A percentile compares a stretch with the other conserved stretches of the same genome.
These are phyloP conservation scores for Hypoxylon sp. DNA, from an alignment of 2,329 filamentous ascomycete genomes.

Conservation along the genomic window DNA sequence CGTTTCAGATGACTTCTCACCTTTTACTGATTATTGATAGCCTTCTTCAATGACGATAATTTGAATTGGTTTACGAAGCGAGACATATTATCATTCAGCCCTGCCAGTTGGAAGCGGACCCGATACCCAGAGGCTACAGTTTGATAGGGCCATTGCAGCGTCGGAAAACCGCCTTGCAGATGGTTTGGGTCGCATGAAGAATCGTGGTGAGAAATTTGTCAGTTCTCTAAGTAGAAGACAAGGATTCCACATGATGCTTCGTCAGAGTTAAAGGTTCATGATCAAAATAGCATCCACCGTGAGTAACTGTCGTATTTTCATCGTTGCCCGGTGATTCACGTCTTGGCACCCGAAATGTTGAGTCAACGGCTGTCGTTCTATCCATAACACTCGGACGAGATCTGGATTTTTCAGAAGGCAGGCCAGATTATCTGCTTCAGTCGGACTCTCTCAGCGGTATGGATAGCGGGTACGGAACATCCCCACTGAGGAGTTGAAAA, in stretches of 20 bases:
- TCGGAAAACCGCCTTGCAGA: slow-evolving; percentile 5
- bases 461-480: slow-evolving; percentile 28
- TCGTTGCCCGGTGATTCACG: slow-evolving; percentile 11
- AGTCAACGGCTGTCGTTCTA: slow-evolving; percentile 5
- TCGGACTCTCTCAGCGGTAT: slow-evolving; percentile 14
- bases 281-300: slow-evolving; percentile 2
- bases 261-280: slow-evolving; percentile 6
- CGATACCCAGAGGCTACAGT: slow-evolving; percentile 5
- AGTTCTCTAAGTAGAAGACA: slow-evolving; percentile 2
- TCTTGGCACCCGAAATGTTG: slow-evolving; percentile 23
- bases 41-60: neutral
- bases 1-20: slow-evolving; percentile 7
- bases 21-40: slow-evolving; percentile 7
- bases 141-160: neutral
- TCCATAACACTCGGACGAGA: slow-evolving; percentile 16
- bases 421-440: slow-evolving; percentile 17
- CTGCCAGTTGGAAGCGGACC: neutral
- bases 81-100: slow-evolving; percentile 2
- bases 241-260: slow-evolving; percentile 4
- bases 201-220: slow-evolving; percentile 9
- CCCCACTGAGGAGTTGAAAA: slow-evolving; percentile 32
- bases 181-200: slow-evolving; percentile 15
- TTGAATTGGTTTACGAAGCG: slow-evolving; percentile 4
- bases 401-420: slow-evolving; percentile 10
- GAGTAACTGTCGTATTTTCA: slow-evolving; percentile 9